phyloP scores from a whole-genome alignment of 495 filamentous ascomycete species.

The Daldinia vernicosa region DNA sequence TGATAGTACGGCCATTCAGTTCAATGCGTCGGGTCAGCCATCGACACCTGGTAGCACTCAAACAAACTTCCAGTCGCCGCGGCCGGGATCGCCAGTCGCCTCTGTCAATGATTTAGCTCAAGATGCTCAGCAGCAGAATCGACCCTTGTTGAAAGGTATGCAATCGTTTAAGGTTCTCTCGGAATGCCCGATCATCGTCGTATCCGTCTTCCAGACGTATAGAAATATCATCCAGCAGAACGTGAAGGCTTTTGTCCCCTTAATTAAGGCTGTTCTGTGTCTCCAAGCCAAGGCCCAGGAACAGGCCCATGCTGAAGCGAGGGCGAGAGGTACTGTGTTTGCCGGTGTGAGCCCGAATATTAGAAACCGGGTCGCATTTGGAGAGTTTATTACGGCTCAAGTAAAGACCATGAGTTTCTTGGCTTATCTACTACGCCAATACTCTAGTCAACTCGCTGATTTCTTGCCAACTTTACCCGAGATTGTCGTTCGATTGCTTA shows the following conservation, averaged over 20 bases:
- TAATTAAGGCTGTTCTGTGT: conserved; percentile 89
- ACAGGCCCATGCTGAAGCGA: conserved; percentile 86
- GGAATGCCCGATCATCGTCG: conserved; percentile 98
- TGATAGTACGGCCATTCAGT: conserved; percentile 68
- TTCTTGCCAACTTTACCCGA: conserved; percentile 88
- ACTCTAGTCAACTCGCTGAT: conserved; percentile 85
- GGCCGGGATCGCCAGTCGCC: conserved; percentile 87
- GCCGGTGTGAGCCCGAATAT: conserved; percentile 94
- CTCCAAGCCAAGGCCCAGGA: conserved; percentile 94
- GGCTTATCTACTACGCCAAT: conserved; percentile 89
- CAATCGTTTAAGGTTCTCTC: conserved; percentile 98
- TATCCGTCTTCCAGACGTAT: conserved; percentile 96
- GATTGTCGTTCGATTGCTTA: conserved; percentile 89
- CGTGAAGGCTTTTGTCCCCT: conserved; percentile 90
- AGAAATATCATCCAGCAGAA: conserved; percentile 79
- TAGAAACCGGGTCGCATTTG: conserved; percentile 92
- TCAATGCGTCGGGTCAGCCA: conserved; percentile 69
- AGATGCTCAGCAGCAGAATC: conserved; percentile 78
- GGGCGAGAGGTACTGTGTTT: conserved; percentile 77
- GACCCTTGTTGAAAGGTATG: conserved; percentile 88
- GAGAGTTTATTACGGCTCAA: conserved; percentile 96
- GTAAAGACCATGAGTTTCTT: conserved; percentile 99
- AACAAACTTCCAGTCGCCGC: conserved; percentile 79
- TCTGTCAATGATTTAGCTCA: conserved; percentile 76
- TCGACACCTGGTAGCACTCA: conserved; percentile 79